Percentiles rank a stretch among this genome's conserved stretches.
Evolutionary conservation across 768 basidiomycete species (phyloP).

Genomic region (Russula dissimulans): DNA sequence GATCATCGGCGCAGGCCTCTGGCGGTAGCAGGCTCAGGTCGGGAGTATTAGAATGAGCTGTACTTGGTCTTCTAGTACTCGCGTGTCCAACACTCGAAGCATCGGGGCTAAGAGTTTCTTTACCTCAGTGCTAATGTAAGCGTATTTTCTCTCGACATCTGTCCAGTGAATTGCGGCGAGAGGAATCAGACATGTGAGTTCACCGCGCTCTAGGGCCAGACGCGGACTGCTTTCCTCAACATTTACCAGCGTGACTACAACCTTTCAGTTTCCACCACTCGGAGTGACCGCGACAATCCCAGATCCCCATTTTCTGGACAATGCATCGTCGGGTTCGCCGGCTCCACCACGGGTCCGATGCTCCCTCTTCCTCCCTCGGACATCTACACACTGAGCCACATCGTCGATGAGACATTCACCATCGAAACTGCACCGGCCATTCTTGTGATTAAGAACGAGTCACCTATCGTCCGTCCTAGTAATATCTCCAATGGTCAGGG

Average conservation of each 20-base stretch:
- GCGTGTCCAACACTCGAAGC: too few relatives aligned
- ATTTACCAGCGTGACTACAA: constrained; percentile 36
- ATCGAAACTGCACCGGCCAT: constrained; percentile 30
- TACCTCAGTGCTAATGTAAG: too few relatives aligned
- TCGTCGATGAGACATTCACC: constrained; percentile 25
- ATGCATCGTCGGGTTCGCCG: constrained; percentile 37
- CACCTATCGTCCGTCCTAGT: constrained; percentile 37
- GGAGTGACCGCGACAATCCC: constrained; percentile 27
- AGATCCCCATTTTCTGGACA: constrained; percentile 34
- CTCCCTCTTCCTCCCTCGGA: neutral
- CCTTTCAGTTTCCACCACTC: constrained; percentile 36
- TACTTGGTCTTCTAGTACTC: too few relatives aligned
- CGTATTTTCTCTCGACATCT: too few relatives aligned
- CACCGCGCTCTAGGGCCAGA: too few relatives aligned
- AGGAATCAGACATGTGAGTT: too few relatives aligned
- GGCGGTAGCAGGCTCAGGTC: too few relatives aligned
- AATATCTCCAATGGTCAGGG: constrained; percentile 27
- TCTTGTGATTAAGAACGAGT: constrained; percentile 30
- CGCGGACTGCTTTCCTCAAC: constrained; percentile 16
- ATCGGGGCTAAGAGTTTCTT: too few relatives aligned
- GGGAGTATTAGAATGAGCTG: too few relatives aligned
- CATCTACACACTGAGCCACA: neutral
- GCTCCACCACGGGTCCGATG: constrained; percentile 39
- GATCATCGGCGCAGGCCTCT: too few relatives aligned
- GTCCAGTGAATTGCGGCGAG: too few relatives aligned